These are phyloP conservation scores for sweet orange (Citrus sinensis) DNA, from an alignment of 345 rosid genomes.

Conservation along the genomic window DNA sequence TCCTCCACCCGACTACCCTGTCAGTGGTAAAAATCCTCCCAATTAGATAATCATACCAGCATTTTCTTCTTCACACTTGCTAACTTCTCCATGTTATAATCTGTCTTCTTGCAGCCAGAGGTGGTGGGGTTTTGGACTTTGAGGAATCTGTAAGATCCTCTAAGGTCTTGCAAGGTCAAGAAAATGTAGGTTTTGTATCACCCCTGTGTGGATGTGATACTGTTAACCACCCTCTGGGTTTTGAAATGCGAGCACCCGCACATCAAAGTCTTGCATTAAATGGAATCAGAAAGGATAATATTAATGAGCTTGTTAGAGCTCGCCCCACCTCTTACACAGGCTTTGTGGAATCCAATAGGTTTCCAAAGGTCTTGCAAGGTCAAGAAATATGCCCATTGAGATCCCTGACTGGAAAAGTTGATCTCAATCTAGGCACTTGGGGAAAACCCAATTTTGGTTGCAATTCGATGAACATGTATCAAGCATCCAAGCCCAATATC, in stretches of 20 bases:
- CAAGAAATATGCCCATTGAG: slow-evolving; percentile 84
- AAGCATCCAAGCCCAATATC: slow-evolving; percentile 44
- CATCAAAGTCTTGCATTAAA: slow-evolving; percentile 47
- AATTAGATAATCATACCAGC: background rate
- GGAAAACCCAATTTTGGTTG: slow-evolving; percentile 42
- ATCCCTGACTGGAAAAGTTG: slow-evolving; percentile 51
- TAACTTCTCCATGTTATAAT: background rate
- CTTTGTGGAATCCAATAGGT: slow-evolving; percentile 59
- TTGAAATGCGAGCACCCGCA: slow-evolving; percentile 50
- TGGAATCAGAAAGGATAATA: slow-evolving; percentile 36
- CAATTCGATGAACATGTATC: slow-evolving; percentile 43
- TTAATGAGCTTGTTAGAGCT: slow-evolving; percentile 38
- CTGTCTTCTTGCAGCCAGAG: slow-evolving; percentile 34
- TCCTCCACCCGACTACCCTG: slow-evolving; percentile 46
- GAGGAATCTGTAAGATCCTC: slow-evolving; percentile 87
- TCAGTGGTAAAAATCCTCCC: slow-evolving; percentile 36
- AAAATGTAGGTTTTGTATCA: slow-evolving; percentile 75
- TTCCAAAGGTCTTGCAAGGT: slow-evolving; percentile 97
- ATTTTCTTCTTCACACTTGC: background rate
- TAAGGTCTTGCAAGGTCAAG: slow-evolving; percentile 99
- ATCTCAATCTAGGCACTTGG: slow-evolving; percentile 52
- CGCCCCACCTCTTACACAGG: slow-evolving; percentile 43
- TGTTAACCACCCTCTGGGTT: slow-evolving; percentile 53
- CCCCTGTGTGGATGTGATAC: slow-evolving; percentile 60
- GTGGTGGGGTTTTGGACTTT: slow-evolving; percentile 68